Evolutionary conservation across 2,329 filamentous ascomycete genomes (phyloP).

Genomic region (Ophiostoma montium): DNA sequence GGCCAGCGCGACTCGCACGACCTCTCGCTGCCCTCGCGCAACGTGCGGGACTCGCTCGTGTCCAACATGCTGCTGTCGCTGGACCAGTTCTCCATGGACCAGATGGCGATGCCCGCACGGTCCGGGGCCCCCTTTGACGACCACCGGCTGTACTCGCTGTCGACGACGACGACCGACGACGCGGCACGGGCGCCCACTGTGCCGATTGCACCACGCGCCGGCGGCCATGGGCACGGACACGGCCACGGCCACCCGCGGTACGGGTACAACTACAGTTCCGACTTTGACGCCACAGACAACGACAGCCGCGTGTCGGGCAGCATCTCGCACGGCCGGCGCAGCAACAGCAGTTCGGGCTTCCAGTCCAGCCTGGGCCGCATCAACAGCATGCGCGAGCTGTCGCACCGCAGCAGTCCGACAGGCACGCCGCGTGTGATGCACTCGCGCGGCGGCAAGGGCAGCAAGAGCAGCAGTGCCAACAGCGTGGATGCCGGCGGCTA

Average conservation of each 20-base stretch:
- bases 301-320: slow-evolving; percentile 35
- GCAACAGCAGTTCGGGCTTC: slow-evolving; percentile 68
- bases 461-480: slow-evolving; percentile 54
- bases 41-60: slow-evolving; percentile 79
- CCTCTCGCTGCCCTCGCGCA: slow-evolving; percentile 61
- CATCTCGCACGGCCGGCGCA: slow-evolving; percentile 48
- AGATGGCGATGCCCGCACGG: slow-evolving; percentile 20
- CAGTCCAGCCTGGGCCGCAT: slow-evolving; percentile 44
- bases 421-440: slow-evolving; percentile 32
- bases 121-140: slow-evolving; percentile 21
- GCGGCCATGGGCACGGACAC: slow-evolving; percentile 6
- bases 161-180: slow-evolving; percentile 12
- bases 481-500: slow-evolving; percentile 54
- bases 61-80: slow-evolving; percentile 92
- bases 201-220: slow-evolving; percentile 1
- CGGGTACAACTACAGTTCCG: slow-evolving; percentile 41
- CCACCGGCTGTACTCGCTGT: slow-evolving; percentile 19
- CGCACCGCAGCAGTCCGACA: slow-evolving; percentile 23
- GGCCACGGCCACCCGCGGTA: slow-evolving; percentile 21
- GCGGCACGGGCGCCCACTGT: slow-evolving; percentile 7
- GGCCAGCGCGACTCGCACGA: slow-evolving; percentile 60
- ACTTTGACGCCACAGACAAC: slow-evolving; percentile 28
- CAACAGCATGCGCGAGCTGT: slow-evolving; percentile 44
- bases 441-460: slow-evolving; percentile 47
- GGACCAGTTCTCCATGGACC: slow-evolving; percentile 58